Conservation (phyloP, 257 asterid species). For the Echium plantagineum region DNA sequence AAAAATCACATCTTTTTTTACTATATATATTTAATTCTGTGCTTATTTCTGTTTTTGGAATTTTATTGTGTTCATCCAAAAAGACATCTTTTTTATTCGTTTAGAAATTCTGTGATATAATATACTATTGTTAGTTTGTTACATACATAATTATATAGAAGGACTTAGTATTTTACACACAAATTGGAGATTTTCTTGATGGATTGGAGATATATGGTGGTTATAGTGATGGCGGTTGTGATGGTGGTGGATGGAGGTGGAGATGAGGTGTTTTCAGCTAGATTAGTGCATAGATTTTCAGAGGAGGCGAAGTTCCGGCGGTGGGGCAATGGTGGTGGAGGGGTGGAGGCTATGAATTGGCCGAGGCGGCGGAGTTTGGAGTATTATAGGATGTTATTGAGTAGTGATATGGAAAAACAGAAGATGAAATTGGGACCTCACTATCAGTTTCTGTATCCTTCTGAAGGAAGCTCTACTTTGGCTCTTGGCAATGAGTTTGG, state of each 20-base stretch:
- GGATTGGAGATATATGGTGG: background rate
- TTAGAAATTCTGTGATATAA: too few relatives aligned
- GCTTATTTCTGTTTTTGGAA: too few relatives aligned
- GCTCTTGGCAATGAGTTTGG: constrained; percentile 80
- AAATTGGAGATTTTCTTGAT: background rate
- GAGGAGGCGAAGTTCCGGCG: constrained; percentile 47
- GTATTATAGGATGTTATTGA: constrained; percentile 53
- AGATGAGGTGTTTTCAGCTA: constrained; percentile 36
- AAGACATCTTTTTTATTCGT: too few relatives aligned
- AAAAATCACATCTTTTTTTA: too few relatives aligned
- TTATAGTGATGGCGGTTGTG: constrained; percentile 1
- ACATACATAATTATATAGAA: too few relatives aligned
- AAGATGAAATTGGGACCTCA: constrained; percentile 62
- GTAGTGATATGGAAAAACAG: constrained; percentile 69
- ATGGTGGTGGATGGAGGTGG: constrained; percentile 5
- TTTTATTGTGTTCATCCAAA: too few relatives aligned
- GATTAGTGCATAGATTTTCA: constrained; percentile 68
- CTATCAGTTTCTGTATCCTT: constrained; percentile 56
- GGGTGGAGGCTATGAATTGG: constrained; percentile 17
- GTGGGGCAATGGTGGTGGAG: constrained; percentile 27
- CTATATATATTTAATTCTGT: too few relatives aligned
- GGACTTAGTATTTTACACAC: too few relatives aligned
- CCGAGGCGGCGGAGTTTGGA: constrained; percentile 53
- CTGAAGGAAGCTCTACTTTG: constrained; percentile 60
- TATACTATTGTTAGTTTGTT: too few relatives aligned